phyloP scores from a whole-genome alignment of 2,329 filamentous ascomycete species.

The Xylariaceae sp. region DNA sequence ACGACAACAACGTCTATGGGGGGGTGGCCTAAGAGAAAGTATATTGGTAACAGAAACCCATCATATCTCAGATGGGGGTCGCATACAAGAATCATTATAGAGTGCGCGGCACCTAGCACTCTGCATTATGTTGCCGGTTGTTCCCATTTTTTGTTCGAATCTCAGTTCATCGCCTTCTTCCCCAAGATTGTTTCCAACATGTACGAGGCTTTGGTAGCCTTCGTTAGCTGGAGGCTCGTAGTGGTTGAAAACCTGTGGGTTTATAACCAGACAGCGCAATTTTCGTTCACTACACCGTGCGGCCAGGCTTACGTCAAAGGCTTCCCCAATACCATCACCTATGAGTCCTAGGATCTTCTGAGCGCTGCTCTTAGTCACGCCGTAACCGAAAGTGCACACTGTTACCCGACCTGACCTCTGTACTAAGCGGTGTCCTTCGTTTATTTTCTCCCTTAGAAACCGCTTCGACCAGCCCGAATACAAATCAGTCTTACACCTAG shows the following conservation, averaged over 20 bases:
- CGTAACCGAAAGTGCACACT: slow-evolving; percentile 43
- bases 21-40: too few relatives aligned
- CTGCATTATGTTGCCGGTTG: slow-evolving; percentile 44
- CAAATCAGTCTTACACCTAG: slow-evolving; percentile 28
- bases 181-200: slow-evolving; percentile 28
- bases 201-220: slow-evolving; percentile 32
- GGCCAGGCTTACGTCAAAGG: slow-evolving; percentile 46
- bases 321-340: slow-evolving; percentile 40
- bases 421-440: slow-evolving; percentile 36
- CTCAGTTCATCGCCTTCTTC: slow-evolving; percentile 27
- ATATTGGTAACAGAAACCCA: too few relatives aligned
- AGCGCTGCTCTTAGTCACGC: slow-evolving; percentile 41
- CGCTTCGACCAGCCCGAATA: slow-evolving; percentile 39
- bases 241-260: too few relatives aligned
- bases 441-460: slow-evolving; percentile 23
- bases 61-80: slow-evolving; percentile 24
- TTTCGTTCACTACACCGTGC: slow-evolving; percentile 39
- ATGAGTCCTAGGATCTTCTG: slow-evolving; percentile 42
- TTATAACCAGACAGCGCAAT: slow-evolving; percentile 46
- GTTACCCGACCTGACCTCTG: slow-evolving; percentile 32
- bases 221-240: slow-evolving; percentile 19
- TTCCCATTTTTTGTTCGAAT: slow-evolving; percentile 42
- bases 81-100: slow-evolving; percentile 39
- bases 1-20: too few relatives aligned
- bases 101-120: slow-evolving; percentile 46